Conservation (phyloP, 192 early-diverging fungal species). For the Backusella tuberculispora region DNA sequence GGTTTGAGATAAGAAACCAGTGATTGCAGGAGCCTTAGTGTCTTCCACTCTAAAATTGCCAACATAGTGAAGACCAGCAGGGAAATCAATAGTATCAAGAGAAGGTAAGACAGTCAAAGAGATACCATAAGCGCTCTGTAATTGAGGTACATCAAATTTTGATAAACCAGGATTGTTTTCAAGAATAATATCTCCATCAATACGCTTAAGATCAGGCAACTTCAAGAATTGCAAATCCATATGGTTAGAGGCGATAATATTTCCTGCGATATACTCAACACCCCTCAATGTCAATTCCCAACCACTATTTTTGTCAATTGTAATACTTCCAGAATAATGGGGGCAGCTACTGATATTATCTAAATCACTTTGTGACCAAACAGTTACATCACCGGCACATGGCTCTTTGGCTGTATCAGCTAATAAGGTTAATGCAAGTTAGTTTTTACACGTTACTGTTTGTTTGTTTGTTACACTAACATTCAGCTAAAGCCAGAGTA, state of each 20-base stretch:
- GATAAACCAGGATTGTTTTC: slow-evolving; percentile 30
- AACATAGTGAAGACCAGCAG: slow-evolving; percentile 25
- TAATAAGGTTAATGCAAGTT: slow-evolving; percentile 15
- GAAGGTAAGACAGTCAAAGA: slow-evolving; percentile 34
- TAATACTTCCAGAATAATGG: slow-evolving; percentile 34
- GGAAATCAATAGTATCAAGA: slow-evolving; percentile 36
- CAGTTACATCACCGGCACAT: neutral
- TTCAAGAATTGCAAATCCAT: slow-evolving; percentile 18
- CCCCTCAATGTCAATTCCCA: slow-evolving; percentile 25
- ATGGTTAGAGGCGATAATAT: slow-evolving; percentile 29
- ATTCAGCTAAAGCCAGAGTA: slow-evolving; percentile 1
- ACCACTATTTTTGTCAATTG: slow-evolving; percentile 14
- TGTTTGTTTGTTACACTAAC: slow-evolving; percentile 18
- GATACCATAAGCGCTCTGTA: slow-evolving; percentile 21
- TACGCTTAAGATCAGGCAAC: slow-evolving; percentile 32
- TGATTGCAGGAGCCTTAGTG: slow-evolving; percentile 25
- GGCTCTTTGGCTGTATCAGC: neutral
- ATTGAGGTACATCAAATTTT: slow-evolving; percentile 24
- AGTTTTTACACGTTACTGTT: neutral
- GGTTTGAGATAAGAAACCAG: slow-evolving; percentile 14
- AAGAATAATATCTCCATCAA: slow-evolving; percentile 31
- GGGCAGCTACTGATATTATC: slow-evolving; percentile 30
- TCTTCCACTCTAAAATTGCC: slow-evolving; percentile 28
- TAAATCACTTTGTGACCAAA: slow-evolving; percentile 33
- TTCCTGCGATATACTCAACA: slow-evolving; percentile 30